phyloP scores from a whole-genome alignment of 176 grass and related monocot species.

The Poa annua region DNA sequence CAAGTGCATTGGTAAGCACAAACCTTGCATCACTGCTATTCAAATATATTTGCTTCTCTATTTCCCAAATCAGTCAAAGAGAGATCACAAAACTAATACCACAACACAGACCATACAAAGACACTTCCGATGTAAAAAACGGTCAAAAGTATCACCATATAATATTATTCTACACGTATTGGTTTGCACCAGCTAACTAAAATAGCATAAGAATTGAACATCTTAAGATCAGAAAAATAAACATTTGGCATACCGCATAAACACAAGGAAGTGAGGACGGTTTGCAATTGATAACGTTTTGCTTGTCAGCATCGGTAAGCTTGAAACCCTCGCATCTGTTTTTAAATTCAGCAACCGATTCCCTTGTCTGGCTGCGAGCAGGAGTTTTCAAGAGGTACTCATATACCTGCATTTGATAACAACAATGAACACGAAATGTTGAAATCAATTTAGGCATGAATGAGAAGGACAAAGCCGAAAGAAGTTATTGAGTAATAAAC shows the following conservation, averaged over 20 bases:
- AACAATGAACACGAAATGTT: neutral
- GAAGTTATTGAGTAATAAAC: neutral
- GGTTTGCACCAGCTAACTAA: neutral
- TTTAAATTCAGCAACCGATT: constrained; percentile 63
- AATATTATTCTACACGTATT: neutral
- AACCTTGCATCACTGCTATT: neutral
- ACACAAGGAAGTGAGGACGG: constrained; percentile 49
- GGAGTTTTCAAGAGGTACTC: constrained; percentile 67
- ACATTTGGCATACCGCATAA: constrained; percentile 52
- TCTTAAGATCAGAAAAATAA: constrained; percentile 21
- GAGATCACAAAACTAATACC: too few relatives aligned
- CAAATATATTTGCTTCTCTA: neutral
- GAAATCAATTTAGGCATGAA: neutral
- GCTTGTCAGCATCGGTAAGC: constrained; percentile 68
- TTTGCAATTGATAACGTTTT: constrained; percentile 76
- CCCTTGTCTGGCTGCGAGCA: constrained; percentile 70
- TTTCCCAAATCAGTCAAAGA: constrained; percentile 9
- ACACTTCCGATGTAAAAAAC: neutral
- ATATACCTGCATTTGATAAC: constrained; percentile 53
- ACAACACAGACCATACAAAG: neutral
- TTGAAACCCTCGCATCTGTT: constrained; percentile 68
- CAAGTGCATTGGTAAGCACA: neutral
- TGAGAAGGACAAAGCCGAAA: constrained; percentile 15
- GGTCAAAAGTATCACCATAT: neutral
- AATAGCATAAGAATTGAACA: neutral